Evolutionary conservation across 148 eudicot genomes (phyloP), one percentile per base, ranked within the genome.

Genomic region (Nepenthes mirabilis): DNA sequence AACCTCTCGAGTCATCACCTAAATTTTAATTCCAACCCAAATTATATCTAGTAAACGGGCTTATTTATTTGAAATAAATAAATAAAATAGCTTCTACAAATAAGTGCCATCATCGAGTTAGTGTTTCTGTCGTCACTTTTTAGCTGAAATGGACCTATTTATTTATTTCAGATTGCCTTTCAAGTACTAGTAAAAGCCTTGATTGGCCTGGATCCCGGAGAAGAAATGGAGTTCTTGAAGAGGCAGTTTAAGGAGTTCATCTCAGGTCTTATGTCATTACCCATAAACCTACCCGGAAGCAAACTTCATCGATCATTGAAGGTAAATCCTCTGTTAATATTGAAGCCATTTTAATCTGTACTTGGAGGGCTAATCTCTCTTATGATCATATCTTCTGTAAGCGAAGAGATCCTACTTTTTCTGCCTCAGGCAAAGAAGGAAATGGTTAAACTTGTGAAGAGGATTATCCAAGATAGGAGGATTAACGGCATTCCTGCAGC

Each of bases 231-330:
- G 63, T 76, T 75, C 32, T 62, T 91, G 48, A 83, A 71, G 70
- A 77, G 57, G 35, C 80, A 85, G 34, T 91, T 91, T 67, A 90
- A 85, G 62, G 90, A 79, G 72, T 91, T 91, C 70, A 88, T 88
- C 14, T 86, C 95, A 0, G 97, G 97, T 34, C 88, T 91, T 14
- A 85, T 91, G 93, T 88, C 93, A 7, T 74, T 91, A 43, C 96
- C 97, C 14, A 57, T 88, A 34, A 85, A 88, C 37, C n/a, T 91
- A 1, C 97, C 96, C 7, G 97, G 97, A 68, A 91, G 71, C 58
- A 76, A 74, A 56, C 97, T 91, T 33, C 77, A 85, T 65, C 70
- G 75, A 49, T 91, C 97, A 33, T 68, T 91, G 58, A 87, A 91
- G 91, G 96, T 75, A 80, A 62, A 64, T 57, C 23, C 0, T 12